Evolutionary conservation across 208 protist species (phyloP).

Genomic region (Trypanosoma melophagium): DNA sequence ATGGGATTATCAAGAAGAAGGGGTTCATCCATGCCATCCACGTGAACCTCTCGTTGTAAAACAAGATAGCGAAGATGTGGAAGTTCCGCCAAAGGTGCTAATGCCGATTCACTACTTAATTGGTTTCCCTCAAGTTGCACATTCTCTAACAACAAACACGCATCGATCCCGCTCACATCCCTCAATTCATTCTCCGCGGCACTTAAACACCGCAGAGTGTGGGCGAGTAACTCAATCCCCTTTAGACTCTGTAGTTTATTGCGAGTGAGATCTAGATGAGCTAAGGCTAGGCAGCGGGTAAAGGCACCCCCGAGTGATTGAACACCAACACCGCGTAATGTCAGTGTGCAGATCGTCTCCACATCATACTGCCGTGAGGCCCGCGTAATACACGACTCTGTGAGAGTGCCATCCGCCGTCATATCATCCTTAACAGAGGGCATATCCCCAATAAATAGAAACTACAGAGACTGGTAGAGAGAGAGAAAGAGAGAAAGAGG

Average conservation of each 20-base stretch:
- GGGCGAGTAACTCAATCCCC: conserved; percentile 47
- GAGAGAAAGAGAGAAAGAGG: not conserved
- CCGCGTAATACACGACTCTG: conserved; percentile 39
- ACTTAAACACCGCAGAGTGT: conserved; percentile 59
- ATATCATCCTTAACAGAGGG: not conserved
- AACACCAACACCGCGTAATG: conserved; percentile 28
- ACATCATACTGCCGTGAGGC: conserved; percentile 72
- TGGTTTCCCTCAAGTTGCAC: conserved; percentile 70
- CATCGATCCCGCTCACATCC: conserved; percentile 37
- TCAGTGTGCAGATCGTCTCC: conserved; percentile 38
- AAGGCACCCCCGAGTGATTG: conserved; percentile 43
- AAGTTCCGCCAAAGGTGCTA: conserved; percentile 45
- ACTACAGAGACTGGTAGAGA: not conserved
- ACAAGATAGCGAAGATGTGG: conserved; percentile 41
- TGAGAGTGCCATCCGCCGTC: conserved; percentile 21
- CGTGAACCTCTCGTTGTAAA: conserved; percentile 38
- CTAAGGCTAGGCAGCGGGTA: conserved; percentile 35
- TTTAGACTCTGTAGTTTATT: conserved; percentile 62
- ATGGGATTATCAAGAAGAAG: conserved; percentile 81
- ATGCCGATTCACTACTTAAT: conserved; percentile 31
- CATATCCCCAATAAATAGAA: not conserved
- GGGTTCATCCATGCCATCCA: conserved; percentile 33
- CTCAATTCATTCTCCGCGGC: conserved; percentile 64
- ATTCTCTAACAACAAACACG: conserved; percentile 34
- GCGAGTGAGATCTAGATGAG: conserved; percentile 56